Conservation (phyloP, 2,329 filamentous ascomycete species). For the Pseudogymnoascus sp. region DNA sequence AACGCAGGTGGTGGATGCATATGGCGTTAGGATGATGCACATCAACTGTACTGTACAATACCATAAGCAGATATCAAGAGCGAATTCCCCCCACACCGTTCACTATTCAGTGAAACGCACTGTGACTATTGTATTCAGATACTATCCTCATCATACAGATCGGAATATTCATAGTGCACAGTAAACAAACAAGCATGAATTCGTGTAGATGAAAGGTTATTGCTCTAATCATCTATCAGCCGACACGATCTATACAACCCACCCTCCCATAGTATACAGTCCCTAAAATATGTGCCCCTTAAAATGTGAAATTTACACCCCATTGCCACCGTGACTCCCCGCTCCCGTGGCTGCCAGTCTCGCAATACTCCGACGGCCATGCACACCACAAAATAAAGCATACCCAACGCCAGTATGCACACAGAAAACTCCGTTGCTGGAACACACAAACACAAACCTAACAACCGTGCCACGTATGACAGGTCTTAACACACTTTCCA, state of each 20-base stretch:
- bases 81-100: background rate
- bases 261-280: background rate
- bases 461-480: background rate
- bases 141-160: background rate
- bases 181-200: background rate
- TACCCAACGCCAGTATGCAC: background rate
- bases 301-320: slow-evolving; percentile 1
- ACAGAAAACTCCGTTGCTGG: background rate
- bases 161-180: background rate
- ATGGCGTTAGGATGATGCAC: background rate
- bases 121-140: background rate
- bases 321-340: background rate
- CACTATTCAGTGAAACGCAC: background rate
- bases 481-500: background rate
- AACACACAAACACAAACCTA: background rate
- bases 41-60: background rate
- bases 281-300: background rate
- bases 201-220: background rate
- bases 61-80: background rate
- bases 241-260: background rate
- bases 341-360: background rate
- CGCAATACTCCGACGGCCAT: background rate
- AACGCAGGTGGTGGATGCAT: background rate
- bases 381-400: background rate
- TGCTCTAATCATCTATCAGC: background rate